Percentiles rank a stretch among this genome's conserved stretches.
phyloP scores from a whole-genome alignment of 768 basidiomycete species.

The Russula sp. region DNA sequence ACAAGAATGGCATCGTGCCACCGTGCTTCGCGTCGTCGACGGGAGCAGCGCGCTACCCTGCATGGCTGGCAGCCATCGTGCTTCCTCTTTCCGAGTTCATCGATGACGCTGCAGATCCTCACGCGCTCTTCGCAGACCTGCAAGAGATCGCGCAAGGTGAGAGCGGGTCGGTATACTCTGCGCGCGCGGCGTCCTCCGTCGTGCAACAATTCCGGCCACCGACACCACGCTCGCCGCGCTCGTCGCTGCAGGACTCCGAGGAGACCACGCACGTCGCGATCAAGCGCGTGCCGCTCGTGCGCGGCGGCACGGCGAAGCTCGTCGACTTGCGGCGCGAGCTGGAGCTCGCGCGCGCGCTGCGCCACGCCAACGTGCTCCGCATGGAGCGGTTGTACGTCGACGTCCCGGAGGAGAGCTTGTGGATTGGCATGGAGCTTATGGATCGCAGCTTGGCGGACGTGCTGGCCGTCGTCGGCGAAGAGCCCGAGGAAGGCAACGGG shows the following conservation, averaged over 20 bases:
- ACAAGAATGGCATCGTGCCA: neutral
- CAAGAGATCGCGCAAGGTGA: constrained; percentile 82
- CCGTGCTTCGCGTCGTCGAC: neutral
- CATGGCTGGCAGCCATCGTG: constrained; percentile 58
- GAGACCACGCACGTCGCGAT: constrained; percentile 53
- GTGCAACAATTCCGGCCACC: constrained; percentile 12
- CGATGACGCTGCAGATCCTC: constrained; percentile 55
- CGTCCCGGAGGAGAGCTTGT: constrained; percentile 48
- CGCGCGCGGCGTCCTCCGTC: constrained; percentile 24
- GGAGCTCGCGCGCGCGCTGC: constrained; percentile 47
- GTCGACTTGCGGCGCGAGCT: constrained; percentile 58
- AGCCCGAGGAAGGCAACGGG: constrained; percentile 43
- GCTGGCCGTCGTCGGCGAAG: constrained; percentile 39
- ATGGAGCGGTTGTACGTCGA: constrained; percentile 71
- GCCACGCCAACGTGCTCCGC: constrained; percentile 56
- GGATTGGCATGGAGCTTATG: constrained; percentile 91
- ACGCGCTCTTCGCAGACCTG: constrained; percentile 57
- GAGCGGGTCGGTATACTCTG: constrained; percentile 62
- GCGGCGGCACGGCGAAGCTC: constrained; percentile 56
- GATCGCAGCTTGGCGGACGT: constrained; percentile 83
- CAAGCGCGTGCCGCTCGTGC: constrained; percentile 61
- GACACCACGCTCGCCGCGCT: constrained; percentile 18
- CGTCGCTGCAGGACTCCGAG: neutral
- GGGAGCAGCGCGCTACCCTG: constrained; percentile 39
- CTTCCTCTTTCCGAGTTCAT: constrained; percentile 58